A percentile compares a stretch with the other conserved stretches of the same genome.
Conservation (phyloP, 768 basidiomycete genomes). For the Trametes meyenii region DNA sequence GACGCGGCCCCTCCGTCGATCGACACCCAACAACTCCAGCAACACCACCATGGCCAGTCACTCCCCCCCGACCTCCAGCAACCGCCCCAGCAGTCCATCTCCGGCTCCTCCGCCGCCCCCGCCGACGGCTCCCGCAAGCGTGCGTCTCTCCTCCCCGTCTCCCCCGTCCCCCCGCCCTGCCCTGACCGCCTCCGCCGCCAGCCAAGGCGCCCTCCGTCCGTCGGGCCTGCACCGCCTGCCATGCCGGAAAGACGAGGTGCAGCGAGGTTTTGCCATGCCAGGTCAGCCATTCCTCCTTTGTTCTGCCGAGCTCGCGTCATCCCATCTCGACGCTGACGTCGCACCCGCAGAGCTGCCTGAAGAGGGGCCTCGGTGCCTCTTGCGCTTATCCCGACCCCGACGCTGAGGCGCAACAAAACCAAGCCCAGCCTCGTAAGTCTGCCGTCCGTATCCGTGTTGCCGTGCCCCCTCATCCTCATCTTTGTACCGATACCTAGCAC, state of each 20-base stretch:
- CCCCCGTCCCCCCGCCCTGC: slow-evolving; percentile 18
- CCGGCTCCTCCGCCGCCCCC: slow-evolving; percentile 29
- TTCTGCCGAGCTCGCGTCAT: slow-evolving; percentile 11
- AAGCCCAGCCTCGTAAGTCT: slow-evolving; percentile 28
- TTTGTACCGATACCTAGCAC: slow-evolving; percentile 28
- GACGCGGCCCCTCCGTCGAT: slow-evolving; percentile 60
- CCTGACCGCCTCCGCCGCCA: slow-evolving; percentile 36
- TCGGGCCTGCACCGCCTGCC: slow-evolving; percentile 79
- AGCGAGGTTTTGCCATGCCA: slow-evolving; percentile 84
- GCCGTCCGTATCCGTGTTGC: no score
- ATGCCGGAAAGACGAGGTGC: slow-evolving; percentile 82
- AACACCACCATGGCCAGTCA: slow-evolving; percentile 34
- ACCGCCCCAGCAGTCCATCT: slow-evolving; percentile 34
- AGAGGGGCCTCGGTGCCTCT: slow-evolving; percentile 69
- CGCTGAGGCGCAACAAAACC: slow-evolving; percentile 30
- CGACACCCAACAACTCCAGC: slow-evolving; percentile 58
- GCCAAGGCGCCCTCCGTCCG: slow-evolving; percentile 83
- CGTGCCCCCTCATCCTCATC: slow-evolving; percentile 17
- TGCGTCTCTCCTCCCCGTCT: slow-evolving; percentile 39
- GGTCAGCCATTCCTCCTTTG: slow-evolving; percentile 42
- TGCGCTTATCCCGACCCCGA: slow-evolving; percentile 85
- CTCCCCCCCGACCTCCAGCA: slow-evolving; percentile 41
- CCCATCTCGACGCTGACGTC: background rate
- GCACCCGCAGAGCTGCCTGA: slow-evolving; percentile 68
- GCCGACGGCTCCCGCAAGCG: slow-evolving; percentile 56